Base-by-base conservation (phyloP, 768 basidiomycete genomes). In the Lactarius tabidus region DNA sequence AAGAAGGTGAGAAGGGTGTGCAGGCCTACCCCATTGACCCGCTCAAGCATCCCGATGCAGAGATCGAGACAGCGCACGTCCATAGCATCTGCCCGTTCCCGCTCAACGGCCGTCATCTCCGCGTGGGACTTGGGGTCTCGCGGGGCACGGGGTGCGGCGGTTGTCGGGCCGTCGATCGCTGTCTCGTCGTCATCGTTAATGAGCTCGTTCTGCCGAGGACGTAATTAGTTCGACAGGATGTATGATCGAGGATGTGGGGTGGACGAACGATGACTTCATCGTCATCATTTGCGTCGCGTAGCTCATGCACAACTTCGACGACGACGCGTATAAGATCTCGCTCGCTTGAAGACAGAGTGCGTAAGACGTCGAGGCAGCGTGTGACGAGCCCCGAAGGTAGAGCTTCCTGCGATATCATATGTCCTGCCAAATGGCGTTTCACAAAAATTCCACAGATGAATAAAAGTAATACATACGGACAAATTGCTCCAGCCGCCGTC, bases 321-420 rank as follows among this genome's bases (percentile, higher is more conserved):
- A 95, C 87, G 29, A 95, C 82, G 4, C 90, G 85, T 69, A 96
- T 92, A 39, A 97, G 80, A 74, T 97, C 93, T 23, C 87, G 80
- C 75, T 98, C 95, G 66, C 79, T 85, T 15, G 84, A 76, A 1
- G 90, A 85, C 26, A 95, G 78, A 61, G 80, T 81, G 62, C 88
- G 80, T 58, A 98, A 76, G 8, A 98, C 85, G 74, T 98, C 95
- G 45, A 98, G 80, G 72, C 92, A 95, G 57, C 80, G 80, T 2
- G 87, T 80, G 48, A 95, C 79, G 26, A 96, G 79, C 15, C 75
- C 74, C 59, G 88, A 84, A 0, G 95, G 92, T 1, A 98, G 81
- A 0, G 75, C 72, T 17, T 87, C 82, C 67, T 89, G 84, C 1
- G 84, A 83, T 18, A 96, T 80, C 91, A 98, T 95, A 57, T 89